phyloP scores from a whole-genome alignment of 2,329 filamentous ascomycete species.

The Aureobasidium pullulans region DNA sequence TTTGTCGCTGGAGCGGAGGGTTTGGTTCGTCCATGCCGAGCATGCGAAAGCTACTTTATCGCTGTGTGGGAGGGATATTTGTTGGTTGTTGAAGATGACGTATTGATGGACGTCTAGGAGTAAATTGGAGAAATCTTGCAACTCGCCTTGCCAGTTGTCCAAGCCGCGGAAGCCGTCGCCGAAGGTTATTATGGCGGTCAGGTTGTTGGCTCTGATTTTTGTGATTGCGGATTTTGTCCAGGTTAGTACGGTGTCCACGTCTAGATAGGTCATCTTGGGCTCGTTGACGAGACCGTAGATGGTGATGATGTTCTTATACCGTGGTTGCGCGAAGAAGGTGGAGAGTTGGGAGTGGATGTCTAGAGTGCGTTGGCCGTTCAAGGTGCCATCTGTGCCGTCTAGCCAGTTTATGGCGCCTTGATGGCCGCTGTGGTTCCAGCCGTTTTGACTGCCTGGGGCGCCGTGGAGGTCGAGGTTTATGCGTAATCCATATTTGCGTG shows the following conservation, averaged over 20 bases:
- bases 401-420: conserved; percentile 79
- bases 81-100: conserved; percentile 89
- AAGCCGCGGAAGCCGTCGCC: conserved; percentile 94
- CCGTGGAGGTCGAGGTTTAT: conserved; percentile 90
- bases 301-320: conserved; percentile 84
- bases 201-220: conserved; percentile 68
- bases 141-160: conserved; percentile 78
- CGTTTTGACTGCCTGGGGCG: conserved; percentile 90
- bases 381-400: conserved; percentile 74
- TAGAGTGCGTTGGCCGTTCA: conserved; percentile 73
- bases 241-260: conserved; percentile 57
- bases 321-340: conserved; percentile 84
- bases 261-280: conserved; percentile 69
- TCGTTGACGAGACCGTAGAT: conserved; percentile 96
- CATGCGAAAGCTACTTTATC: conserved; percentile 85
- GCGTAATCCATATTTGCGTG: conserved; percentile 81
- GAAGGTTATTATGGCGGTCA: conserved; percentile 68
- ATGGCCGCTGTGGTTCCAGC: conserved; percentile 92
- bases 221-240: conserved; percentile 74
- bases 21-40: conserved; percentile 75
- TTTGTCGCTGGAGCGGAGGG: conserved; percentile 62
- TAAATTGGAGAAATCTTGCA: conserved; percentile 63
- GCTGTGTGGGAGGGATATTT: conserved; percentile 73
- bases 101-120: conserved; percentile 98
- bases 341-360: conserved; percentile 83